Evolutionary conservation across 108 stramenopile genomes (phyloP).

Genomic region (Bacterosira constricta): DNA sequence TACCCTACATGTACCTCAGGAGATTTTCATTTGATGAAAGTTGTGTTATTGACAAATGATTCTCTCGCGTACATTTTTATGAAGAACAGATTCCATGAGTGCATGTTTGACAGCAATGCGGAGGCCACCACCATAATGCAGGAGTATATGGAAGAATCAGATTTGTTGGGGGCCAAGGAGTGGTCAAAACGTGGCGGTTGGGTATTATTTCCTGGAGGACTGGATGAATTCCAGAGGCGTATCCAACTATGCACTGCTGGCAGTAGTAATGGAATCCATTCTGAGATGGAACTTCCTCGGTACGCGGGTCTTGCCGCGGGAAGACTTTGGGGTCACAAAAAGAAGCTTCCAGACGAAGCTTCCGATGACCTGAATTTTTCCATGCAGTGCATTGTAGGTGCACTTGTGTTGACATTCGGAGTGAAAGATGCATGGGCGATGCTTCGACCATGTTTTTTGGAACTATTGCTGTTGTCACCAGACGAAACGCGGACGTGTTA

Average conservation of each 20-base stretch:
- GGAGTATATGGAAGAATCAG: constrained; percentile 29
- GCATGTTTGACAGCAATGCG: constrained; percentile 52
- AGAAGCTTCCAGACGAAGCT: constrained; percentile 32
- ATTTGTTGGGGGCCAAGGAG: constrained; percentile 29
- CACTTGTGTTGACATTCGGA: constrained; percentile 54
- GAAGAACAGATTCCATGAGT: constrained; percentile 53
- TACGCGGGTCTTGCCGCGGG: constrained; percentile 62
- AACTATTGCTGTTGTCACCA: constrained; percentile 51
- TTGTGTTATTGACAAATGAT: constrained; percentile 43
- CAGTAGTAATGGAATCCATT: not conserved
- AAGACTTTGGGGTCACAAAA: constrained; percentile 45
- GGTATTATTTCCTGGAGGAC: constrained; percentile 41
- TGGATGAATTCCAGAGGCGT: constrained; percentile 33
- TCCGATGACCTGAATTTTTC: constrained; percentile 57
- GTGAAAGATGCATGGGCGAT: constrained; percentile 49
- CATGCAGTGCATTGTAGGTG: constrained; percentile 62
- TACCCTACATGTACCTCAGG: constrained; percentile 43
- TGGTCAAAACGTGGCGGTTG: constrained; percentile 41
- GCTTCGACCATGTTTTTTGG: constrained; percentile 48
- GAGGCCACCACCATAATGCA: constrained; percentile 10
- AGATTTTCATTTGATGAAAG: constrained; percentile 49
- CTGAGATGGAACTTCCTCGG: constrained; percentile 6
- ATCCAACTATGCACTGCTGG: not conserved
- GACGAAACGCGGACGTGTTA: constrained; percentile 41
- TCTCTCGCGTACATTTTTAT: constrained; percentile 54